Conservation (phyloP, 768 basidiomycete species). For the Mycena galericulata region DNA sequence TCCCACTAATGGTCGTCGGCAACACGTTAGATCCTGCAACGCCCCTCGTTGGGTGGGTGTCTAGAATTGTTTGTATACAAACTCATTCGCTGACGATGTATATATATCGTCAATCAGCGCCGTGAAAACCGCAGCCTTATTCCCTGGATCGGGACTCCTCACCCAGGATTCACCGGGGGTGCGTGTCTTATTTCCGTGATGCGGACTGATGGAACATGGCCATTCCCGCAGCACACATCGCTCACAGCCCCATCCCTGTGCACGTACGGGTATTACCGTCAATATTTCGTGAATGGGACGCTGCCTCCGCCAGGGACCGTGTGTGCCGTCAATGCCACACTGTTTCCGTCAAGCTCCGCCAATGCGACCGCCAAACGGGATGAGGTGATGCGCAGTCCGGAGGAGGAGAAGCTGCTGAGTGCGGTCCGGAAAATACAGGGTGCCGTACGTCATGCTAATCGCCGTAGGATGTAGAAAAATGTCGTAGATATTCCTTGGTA, state of each 20-base stretch:
- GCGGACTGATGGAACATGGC: background rate
- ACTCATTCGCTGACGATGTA: background rate
- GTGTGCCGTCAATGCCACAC: background rate
- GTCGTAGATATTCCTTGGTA: too few relatives aligned
- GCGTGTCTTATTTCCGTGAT: background rate
- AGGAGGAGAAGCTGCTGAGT: background rate
- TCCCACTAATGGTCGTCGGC: slow-evolving; percentile 38
- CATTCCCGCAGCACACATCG: slow-evolving; percentile 11
- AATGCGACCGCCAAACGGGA: background rate
- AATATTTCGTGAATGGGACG: slow-evolving; percentile 19
- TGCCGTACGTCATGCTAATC: background rate
- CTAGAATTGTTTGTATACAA: too few relatives aligned
- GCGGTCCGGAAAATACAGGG: background rate
- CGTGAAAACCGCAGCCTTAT: background rate
- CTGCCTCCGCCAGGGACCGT: slow-evolving; percentile 13
- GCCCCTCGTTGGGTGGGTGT: slow-evolving; percentile 25
- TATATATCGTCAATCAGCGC: background rate
- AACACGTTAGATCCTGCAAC: slow-evolving; percentile 37
- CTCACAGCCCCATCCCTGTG: slow-evolving; percentile 1
- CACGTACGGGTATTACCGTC: background rate
- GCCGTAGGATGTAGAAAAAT: too few relatives aligned
- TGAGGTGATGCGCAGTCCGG: background rate
- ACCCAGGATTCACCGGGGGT: slow-evolving; percentile 7
- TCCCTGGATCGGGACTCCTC: slow-evolving; percentile 12
- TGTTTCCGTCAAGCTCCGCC: background rate